Evolutionary conservation across 2,329 filamentous ascomycete species (phyloP), one percentile per base, ranked within the genome.

Genomic region (Botryotinia convoluta): DNA sequence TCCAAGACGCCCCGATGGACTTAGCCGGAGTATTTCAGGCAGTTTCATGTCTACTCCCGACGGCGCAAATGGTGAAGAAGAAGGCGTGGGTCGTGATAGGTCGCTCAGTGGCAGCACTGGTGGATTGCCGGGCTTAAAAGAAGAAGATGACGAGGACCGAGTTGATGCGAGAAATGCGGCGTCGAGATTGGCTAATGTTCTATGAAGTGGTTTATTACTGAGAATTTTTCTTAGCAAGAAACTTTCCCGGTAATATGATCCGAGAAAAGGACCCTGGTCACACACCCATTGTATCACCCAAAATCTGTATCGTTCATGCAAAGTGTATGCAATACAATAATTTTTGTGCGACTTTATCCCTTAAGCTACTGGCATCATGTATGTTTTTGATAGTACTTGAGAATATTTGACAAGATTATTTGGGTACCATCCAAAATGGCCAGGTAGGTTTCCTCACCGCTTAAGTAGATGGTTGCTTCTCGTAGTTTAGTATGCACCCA

Each of bases 91-190:
- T 44, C 76, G 80, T 73, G 78, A 76, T 39, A 77, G 78, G 71
- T 79, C 79, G 29, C 67, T 79, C 44, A 80, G 79, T 74, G 79
- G 79, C 65, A 79, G 78, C 74, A 76, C 77, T 69, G 77, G 79
- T 69, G 87, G 86, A 75, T 81, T 93, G 77, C 85, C 86, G 73
- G 88, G 89, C 35, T 82, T 92, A 67, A 86, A 87, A 75, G 93
- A 95, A 80, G 93, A 97, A 80, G 95, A 94, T 76, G 93, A 98
- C 79, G 94, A 97, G 79, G 96, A 99, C 83, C 89, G 95, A 72
- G 90, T 99, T 74, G 96, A 99, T 87, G 96, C 96, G 60, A 90
- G 93, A 82, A 99, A 98, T 84, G 96, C 96, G 71, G 96, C 96
- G 51, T 97, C 93, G 83, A 89, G 96, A 80, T 85, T 99, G 84